phyloP scores from a whole-genome alignment of 257 asterid genomes.

The Knoxia roxburghii region DNA sequence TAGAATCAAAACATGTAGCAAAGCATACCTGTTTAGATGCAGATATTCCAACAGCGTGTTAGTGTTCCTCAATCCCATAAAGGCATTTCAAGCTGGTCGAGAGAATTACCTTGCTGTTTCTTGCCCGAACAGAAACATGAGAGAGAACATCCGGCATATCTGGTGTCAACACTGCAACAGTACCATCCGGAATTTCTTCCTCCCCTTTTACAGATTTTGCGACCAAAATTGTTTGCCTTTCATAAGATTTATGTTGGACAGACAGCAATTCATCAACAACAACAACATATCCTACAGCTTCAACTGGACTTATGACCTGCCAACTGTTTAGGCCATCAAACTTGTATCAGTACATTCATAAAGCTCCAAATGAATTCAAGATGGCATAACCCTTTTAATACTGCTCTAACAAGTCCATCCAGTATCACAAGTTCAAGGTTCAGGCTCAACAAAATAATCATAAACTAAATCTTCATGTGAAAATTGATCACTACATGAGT shows the following conservation, averaged over 20 bases:
- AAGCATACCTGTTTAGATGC: conserved; percentile 71
- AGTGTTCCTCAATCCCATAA: conserved; percentile 12
- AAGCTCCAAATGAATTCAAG: background rate
- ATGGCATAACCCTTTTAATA: background rate
- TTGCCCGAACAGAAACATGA: conserved; percentile 98
- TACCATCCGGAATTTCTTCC: conserved; percentile 98
- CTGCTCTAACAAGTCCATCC: background rate
- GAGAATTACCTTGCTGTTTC: conserved; percentile 80
- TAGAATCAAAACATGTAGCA: conserved; percentile 91
- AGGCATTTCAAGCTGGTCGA: conserved; percentile 9
- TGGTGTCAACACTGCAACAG: conserved; percentile 88
- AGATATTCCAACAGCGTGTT: conserved; percentile 5
- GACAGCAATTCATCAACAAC: conserved; percentile 88
- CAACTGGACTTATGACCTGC: conserved; percentile 99
- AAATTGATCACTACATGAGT: background rate
- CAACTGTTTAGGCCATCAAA: conserved; percentile 54
- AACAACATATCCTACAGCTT: conserved; percentile 87
- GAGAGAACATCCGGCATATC: conserved; percentile 99
- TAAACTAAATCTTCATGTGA: background rate
- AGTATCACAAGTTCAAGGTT: background rate
- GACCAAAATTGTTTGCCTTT: conserved; percentile 80
- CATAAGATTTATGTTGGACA: conserved; percentile 71
- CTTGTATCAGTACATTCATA: conserved; percentile 3
- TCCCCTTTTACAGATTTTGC: conserved; percentile 94
- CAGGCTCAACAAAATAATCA: background rate